phyloP scores from a whole-genome alignment of 371 early-diverging fungal species.

The Lichtheimia ornata region DNA sequence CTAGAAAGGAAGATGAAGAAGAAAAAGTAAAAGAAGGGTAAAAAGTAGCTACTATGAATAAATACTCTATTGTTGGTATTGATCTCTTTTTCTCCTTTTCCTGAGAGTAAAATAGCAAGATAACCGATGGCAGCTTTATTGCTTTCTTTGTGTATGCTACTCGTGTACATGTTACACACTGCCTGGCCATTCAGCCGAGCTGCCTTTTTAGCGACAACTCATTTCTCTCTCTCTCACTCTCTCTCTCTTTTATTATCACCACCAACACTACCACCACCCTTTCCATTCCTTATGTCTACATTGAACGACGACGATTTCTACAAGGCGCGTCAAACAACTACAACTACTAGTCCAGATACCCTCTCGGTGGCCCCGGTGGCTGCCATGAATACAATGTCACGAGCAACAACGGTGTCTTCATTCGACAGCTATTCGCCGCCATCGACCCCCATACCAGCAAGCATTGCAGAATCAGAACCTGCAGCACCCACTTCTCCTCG shows the following conservation, averaged over 20 bases:
- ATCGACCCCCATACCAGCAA: slow-evolving; percentile 20
- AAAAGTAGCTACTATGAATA: too few relatives aligned
- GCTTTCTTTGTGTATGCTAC: slow-evolving; percentile 7
- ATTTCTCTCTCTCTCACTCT: background rate
- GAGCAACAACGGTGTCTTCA: background rate
- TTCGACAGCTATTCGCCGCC: slow-evolving; percentile 18
- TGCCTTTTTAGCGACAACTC: background rate
- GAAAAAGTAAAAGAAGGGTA: too few relatives aligned
- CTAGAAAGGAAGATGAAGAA: too few relatives aligned
- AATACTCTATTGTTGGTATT: too few relatives aligned
- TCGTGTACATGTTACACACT: background rate
- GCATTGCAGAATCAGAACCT: slow-evolving; percentile 24
- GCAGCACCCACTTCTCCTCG: slow-evolving; percentile 1
- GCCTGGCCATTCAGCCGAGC: too few relatives aligned
- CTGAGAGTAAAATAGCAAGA: background rate
- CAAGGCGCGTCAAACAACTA: too few relatives aligned
- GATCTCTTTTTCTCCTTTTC: background rate
- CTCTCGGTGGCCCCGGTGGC: slow-evolving; percentile 7
- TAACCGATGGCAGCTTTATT: background rate
- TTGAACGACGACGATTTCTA: background rate
- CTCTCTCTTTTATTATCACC: background rate
- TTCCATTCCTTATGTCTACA: background rate
- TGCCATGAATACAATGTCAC: slow-evolving; percentile 6
- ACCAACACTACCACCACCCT: background rate
- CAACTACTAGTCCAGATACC: background rate